Evolutionary conservation across 768 basidiomycete genomes (phyloP).

Genomic region (Leccinum subgranulosum): DNA sequence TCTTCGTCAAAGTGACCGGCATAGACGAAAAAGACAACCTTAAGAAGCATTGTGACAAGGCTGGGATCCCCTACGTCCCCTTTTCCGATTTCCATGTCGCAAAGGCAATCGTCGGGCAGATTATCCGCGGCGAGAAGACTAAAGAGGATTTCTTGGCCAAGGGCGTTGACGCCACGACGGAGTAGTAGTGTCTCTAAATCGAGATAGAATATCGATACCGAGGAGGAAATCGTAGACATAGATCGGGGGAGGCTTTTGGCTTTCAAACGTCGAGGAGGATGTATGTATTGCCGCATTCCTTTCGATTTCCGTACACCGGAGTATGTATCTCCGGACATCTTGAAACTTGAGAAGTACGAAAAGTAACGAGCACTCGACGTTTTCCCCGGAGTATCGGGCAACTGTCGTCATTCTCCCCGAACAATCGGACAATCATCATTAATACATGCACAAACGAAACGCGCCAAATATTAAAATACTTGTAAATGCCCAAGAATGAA

Average conservation of each 20-base stretch:
- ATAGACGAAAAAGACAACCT: conserved; percentile 80
- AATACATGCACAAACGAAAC: background rate
- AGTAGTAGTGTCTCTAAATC: background rate
- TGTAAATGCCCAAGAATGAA: background rate
- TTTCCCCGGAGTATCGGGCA: background rate
- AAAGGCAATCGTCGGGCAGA: conserved; percentile 53
- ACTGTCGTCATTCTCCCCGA: background rate
- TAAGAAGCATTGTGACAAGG: conserved; percentile 72
- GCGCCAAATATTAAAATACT: background rate
- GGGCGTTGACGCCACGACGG: background rate
- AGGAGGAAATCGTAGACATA: background rate
- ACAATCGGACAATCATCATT: background rate
- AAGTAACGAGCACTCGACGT: background rate
- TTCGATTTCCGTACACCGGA: background rate
- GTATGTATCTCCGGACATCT: background rate
- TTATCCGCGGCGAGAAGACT: conserved; percentile 63
- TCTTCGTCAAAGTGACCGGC: conserved; percentile 87
- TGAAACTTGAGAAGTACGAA: background rate
- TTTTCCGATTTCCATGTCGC: conserved; percentile 73
- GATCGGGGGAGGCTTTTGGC: background rate
- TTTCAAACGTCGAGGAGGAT: background rate
- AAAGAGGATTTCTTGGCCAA: conserved; percentile 21
- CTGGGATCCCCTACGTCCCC: conserved; percentile 75
- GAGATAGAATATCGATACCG: background rate
- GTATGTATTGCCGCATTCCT: background rate